Conservation (phyloP, 805 yeast genomes). For the Saturnispora galanensis region DNA sequence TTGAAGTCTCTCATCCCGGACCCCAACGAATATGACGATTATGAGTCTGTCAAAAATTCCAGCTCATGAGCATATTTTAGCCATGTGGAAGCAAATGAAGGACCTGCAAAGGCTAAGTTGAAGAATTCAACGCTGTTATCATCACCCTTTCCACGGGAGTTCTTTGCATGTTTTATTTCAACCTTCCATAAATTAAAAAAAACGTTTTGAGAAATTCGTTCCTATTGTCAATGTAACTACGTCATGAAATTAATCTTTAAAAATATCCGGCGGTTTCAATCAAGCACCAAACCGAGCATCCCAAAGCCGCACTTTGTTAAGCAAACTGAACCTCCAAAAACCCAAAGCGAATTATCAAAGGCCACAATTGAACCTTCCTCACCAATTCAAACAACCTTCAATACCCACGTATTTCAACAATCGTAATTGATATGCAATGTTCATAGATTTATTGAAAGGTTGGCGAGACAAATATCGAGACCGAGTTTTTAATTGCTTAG, state of each 20-base stretch:
- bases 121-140: too few species aligned
- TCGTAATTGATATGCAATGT: not conserved
- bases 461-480: conserved; percentile 9
- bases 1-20: conserved; percentile 48
- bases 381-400: not conserved
- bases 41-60: not conserved
- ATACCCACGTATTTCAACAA: not conserved
- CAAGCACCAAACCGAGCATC: not conserved
- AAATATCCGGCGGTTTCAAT: not conserved
- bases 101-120: too few species aligned
- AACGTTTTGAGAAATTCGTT: too few species aligned
- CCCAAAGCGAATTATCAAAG: conserved; percentile 12
- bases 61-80: not conserved
- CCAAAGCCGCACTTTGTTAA: conserved; percentile 19
- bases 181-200: too few species aligned
- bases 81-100: not conserved
- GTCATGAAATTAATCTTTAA: not conserved
- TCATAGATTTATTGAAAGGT: conserved; percentile 6
- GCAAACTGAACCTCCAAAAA: conserved; percentile 23
- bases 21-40: conserved; percentile 46
- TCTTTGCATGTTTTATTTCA: too few species aligned
- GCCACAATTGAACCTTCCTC: too few species aligned
- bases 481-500: conserved; percentile 6
- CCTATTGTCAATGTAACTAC: too few species aligned
- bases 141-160: not conserved